Conservation (phyloP, 805 yeast genomes). For the Lipomyces orientalis region DNA sequence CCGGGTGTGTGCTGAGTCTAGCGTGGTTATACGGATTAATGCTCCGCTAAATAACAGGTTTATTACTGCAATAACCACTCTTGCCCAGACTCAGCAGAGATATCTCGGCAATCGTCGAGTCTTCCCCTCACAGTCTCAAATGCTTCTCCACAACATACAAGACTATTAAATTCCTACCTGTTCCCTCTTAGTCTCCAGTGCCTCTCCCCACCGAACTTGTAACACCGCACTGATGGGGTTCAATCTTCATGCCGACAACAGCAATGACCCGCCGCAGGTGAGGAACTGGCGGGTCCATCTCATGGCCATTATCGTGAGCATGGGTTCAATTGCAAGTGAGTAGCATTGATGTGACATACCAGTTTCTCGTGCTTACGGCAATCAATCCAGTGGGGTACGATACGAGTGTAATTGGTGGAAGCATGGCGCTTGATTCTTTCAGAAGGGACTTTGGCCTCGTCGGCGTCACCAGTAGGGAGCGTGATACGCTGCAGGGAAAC, state of each 20-base stretch:
- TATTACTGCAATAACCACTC: background rate
- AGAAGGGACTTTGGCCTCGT: constrained; percentile 50
- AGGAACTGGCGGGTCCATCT: constrained; percentile 1
- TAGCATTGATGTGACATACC: background rate
- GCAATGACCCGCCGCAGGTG: background rate
- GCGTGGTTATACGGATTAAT: no score
- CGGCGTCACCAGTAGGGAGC: background rate
- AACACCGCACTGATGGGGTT: constrained; percentile 5
- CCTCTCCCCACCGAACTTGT: background rate
- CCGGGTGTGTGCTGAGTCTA: no score
- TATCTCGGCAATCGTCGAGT: background rate
- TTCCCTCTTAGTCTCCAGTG: background rate
- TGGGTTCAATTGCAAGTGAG: constrained; percentile 1
- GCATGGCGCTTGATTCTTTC: constrained; percentile 64
- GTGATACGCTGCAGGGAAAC: constrained; percentile 41
- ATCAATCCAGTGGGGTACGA: constrained; percentile 65
- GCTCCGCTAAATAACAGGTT: no score
- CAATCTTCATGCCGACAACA: constrained; percentile 5
- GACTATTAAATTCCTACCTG: background rate
- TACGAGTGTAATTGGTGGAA: constrained; percentile 82
- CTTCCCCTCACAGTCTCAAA: background rate
- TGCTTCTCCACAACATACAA: background rate
- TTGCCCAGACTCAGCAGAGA: constrained; percentile 3
- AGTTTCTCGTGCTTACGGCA: background rate
- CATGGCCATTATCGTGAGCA: constrained; percentile 7